These are phyloP conservation scores for Corchorus capsularis DNA, from an alignment of 345 rosid species.

Conservation along the genomic window DNA sequence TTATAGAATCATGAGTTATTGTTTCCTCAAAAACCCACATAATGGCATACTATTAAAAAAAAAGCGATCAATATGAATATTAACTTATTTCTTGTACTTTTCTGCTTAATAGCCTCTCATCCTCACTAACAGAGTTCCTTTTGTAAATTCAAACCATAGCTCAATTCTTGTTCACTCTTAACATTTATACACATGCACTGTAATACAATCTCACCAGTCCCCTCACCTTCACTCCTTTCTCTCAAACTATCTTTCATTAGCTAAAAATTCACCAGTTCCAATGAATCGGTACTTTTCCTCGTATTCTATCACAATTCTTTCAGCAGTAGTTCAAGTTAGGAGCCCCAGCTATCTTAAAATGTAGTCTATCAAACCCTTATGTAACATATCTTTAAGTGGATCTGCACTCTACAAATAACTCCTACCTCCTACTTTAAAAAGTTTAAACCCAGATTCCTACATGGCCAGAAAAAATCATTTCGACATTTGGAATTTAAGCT, in stretches of 20 bases:
- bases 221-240: background rate
- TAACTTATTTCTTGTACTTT: conserved; percentile 1
- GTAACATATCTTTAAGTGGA: background rate
- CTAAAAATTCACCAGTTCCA: background rate
- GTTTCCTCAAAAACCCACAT: background rate
- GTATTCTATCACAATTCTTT: background rate
- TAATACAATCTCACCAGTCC: background rate
- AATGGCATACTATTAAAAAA: too few species aligned
- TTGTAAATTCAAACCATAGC: background rate
- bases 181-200: background rate
- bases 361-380: background rate
- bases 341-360: background rate
- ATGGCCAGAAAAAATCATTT: background rate
- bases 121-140: background rate
- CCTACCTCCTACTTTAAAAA: background rate
- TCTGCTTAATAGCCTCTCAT: background rate
- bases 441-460: conserved; percentile 4
- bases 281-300: background rate
- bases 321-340: background rate
- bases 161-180: background rate
- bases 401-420: background rate
- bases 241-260: background rate
- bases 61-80: too few species aligned
- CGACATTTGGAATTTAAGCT: background rate
- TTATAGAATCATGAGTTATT: background rate